These are phyloP conservation scores for Xanthoconium separans DNA, from an alignment of 1,284 basidiomycete species.

Conservation along the genomic window DNA sequence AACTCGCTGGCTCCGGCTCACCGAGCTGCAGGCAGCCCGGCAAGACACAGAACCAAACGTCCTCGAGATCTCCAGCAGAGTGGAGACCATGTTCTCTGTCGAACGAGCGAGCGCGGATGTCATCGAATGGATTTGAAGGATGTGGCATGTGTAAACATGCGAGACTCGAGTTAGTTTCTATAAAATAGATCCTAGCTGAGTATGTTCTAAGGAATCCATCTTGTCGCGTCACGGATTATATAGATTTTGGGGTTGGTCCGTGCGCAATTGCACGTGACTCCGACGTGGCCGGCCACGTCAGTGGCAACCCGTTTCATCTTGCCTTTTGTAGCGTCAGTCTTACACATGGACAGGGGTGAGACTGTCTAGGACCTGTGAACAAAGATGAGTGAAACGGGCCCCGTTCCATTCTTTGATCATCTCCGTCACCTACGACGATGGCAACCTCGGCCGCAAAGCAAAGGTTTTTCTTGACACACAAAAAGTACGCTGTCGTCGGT, in stretches of 20 bases:
- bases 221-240: constrained; percentile 35
- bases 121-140: constrained; percentile 81
- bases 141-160: constrained; percentile 85
- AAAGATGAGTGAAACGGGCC: constrained; percentile 2
- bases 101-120: constrained; percentile 67
- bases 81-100: constrained; percentile 69
- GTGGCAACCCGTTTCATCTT: not conserved
- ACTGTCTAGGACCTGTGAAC: not conserved
- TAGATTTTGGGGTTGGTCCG: constrained; percentile 34
- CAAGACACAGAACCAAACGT: constrained; percentile 58
- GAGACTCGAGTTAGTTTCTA: constrained; percentile 87
- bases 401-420: not conserved
- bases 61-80: constrained; percentile 55
- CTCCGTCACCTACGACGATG: constrained; percentile 22
- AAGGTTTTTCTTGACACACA: constrained; percentile 59
- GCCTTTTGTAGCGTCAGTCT: not conserved
- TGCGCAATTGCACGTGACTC: constrained; percentile 18
- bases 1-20: constrained; percentile 53
- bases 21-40: constrained; percentile 40
- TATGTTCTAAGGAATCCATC: constrained; percentile 66
- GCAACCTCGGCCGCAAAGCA: constrained; percentile 39
- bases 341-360: not conserved
- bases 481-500: constrained; percentile 72
- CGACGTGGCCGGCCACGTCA: constrained; percentile 1
- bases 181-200: constrained; percentile 88